Conservation (phyloP, 768 basidiomycete genomes). For the Leccinum longicurvipes region DNA sequence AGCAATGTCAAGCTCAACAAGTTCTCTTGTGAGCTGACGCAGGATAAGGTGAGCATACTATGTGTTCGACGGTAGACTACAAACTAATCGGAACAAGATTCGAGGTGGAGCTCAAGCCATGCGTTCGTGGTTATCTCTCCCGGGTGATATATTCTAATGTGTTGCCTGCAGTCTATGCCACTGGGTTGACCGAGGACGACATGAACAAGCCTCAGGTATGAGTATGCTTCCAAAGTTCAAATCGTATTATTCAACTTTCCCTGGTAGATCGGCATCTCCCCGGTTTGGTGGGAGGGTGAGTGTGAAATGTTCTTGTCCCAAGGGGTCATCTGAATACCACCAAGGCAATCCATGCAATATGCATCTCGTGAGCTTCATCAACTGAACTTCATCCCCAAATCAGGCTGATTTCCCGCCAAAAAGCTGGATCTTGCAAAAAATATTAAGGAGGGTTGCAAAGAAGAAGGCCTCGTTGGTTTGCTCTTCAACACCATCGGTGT, state of each 20-base stretch:
- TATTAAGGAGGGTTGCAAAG: conserved; percentile 79
- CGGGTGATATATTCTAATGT: background rate
- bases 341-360: conserved; percentile 84
- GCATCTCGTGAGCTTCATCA: conserved; percentile 57
- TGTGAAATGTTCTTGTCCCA: background rate
- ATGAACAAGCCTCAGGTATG: conserved; percentile 81
- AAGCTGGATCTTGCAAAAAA: conserved; percentile 77
- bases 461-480: conserved; percentile 77
- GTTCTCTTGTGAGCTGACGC: conserved; percentile 69
- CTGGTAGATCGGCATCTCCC: conserved; percentile 76
- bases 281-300: conserved; percentile 89
- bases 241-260: conserved; percentile 7
- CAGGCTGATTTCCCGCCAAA: conserved; percentile 2
- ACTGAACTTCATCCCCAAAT: background rate
- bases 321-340: background rate
- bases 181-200: conserved; percentile 72
- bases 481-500: conserved; percentile 86
- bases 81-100: conserved; percentile 32
- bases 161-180: conserved; percentile 57
- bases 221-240: background rate
- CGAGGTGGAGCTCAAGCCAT: conserved; percentile 83
- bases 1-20: conserved; percentile 61
- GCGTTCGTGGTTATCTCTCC: conserved; percentile 49
- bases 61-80: background rate
- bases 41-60: conserved; percentile 60